These are phyloP conservation scores for Kwoniella europaea DNA, from an alignment of 768 basidiomycete species.

Conservation along the genomic window DNA sequence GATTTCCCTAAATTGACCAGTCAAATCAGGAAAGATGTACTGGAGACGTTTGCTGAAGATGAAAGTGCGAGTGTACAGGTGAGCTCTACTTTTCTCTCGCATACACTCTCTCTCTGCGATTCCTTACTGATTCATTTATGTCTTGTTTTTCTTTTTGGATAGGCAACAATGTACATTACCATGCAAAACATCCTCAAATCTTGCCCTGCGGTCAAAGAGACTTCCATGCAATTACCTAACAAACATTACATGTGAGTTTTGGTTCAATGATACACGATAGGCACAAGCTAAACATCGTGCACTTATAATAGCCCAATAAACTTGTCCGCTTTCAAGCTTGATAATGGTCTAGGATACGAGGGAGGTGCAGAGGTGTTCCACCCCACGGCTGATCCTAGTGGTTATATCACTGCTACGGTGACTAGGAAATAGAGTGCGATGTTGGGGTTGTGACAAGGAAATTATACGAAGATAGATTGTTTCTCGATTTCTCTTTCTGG, in stretches of 20 bases:
- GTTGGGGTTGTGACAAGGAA: no score
- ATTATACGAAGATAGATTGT: not conserved
- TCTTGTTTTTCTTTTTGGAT: no score
- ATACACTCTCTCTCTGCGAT: not conserved
- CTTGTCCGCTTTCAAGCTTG: constrained; percentile 53
- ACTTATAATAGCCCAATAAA: constrained; percentile 51
- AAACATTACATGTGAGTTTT: constrained; percentile 90
- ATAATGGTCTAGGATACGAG: constrained; percentile 62
- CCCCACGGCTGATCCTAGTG: constrained; percentile 75
- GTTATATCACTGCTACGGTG: constrained; percentile 59
- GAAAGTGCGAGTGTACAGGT: constrained; percentile 93
- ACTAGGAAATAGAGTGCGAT: constrained; percentile 38
- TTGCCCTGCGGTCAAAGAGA: constrained; percentile 66
- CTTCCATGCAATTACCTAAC: constrained; percentile 82
- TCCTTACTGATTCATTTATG: no score
- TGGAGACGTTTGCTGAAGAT: constrained; percentile 82
- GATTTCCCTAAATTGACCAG: constrained; percentile 61
- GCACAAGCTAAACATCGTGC: not conserved
- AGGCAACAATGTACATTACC: constrained; percentile 93
- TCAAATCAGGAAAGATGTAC: constrained; percentile 68
- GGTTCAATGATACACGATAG: not conserved
- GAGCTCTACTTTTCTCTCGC: constrained; percentile 36
- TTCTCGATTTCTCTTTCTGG: not conserved
- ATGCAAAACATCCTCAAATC: constrained; percentile 72
- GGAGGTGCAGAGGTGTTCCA: constrained; percentile 80